phyloP scores from a whole-genome alignment of 371 early-diverging fungal genomes.

The Lichtheimia hyalospora region DNA sequence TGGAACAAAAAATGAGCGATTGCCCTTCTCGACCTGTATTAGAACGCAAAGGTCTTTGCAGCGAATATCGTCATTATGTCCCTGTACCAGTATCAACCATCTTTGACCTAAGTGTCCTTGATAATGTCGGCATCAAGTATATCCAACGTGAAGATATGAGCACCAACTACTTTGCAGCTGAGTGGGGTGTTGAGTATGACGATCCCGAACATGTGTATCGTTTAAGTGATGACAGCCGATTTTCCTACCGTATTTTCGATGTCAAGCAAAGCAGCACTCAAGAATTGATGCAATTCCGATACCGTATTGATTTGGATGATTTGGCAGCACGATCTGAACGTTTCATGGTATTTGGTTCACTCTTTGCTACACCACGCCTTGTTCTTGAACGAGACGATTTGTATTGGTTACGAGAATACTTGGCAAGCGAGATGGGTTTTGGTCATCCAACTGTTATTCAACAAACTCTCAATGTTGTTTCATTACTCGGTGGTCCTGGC shows the following conservation, averaged over 20 bases:
- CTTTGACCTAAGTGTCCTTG: conserved; percentile 27
- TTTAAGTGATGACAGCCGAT: conserved; percentile 32
- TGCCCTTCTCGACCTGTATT: conserved; percentile 9
- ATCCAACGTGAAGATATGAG: conserved; percentile 34
- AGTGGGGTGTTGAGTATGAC: conserved; percentile 10
- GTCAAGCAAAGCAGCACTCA: conserved; percentile 13
- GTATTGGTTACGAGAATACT: conserved; percentile 19
- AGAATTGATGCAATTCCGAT: conserved; percentile 17
- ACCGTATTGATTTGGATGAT: conserved; percentile 35
- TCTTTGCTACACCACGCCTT: conserved; percentile 40
- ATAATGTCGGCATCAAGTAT: conserved; percentile 24
- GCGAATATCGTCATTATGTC: conserved; percentile 24
- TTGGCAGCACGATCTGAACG: conserved; percentile 31
- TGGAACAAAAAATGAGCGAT: conserved; percentile 12
- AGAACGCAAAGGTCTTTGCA: conserved; percentile 14
- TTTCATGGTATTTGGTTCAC: conserved; percentile 46
- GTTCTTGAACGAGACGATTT: conserved; percentile 17
- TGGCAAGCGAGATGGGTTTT: conserved; percentile 29
- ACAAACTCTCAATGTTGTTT: conserved; percentile 23
- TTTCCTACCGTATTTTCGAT: conserved; percentile 52
- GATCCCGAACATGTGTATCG: conserved; percentile 17
- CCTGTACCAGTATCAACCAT: conserved; percentile 20
- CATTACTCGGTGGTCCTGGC: conserved; percentile 40
- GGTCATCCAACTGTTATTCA: conserved; percentile 35
- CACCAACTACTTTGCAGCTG: conserved; percentile 20